Evolutionary conservation across 2,329 filamentous ascomycete species (phyloP).

Genomic region (Neofusicoccum sp.): DNA sequence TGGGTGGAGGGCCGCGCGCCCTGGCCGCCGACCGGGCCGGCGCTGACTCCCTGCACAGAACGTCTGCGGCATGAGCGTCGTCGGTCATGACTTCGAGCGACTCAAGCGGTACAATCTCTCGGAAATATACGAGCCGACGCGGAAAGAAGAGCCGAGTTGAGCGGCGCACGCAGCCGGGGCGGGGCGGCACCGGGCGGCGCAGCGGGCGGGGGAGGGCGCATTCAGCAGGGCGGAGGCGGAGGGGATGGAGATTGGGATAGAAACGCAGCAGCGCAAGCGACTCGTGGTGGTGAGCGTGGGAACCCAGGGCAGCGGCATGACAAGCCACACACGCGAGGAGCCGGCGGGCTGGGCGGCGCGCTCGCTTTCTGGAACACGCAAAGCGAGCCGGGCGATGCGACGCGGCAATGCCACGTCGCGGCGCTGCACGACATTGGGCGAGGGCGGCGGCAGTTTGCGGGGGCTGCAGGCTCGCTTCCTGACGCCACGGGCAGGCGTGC

Average conservation of each 20-base stretch:
- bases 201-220: not conserved
- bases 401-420: conserved; percentile 17
- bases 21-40: not conserved
- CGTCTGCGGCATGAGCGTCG: conserved; percentile 77
- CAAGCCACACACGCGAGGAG: conserved; percentile 12
- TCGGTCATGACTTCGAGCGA: conserved; percentile 71
- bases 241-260: conserved; percentile 13
- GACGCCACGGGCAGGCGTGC: conserved; percentile 4
- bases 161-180: conserved; percentile 18
- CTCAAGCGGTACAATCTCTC: conserved; percentile 79
- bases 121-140: conserved; percentile 65
- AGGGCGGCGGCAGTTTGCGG: not conserved
- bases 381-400: conserved; percentile 17
- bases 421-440: conserved; percentile 13
- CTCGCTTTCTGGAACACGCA: conserved; percentile 22
- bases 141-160: conserved; percentile 32
- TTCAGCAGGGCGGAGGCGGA: conserved; percentile 6
- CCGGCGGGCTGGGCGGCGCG: conserved; percentile 9
- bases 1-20: not conserved
- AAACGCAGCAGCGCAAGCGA: not conserved
- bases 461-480: conserved; percentile 7
- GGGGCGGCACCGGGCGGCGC: not conserved
- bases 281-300: not conserved
- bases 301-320: not conserved
- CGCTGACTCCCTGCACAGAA: conserved; percentile 52